Percentiles rank a stretch among this genome's conserved stretches.
Conservation (phyloP, 2,329 filamentous ascomycete genomes). For the Phaeoacremonium minimum region DNA sequence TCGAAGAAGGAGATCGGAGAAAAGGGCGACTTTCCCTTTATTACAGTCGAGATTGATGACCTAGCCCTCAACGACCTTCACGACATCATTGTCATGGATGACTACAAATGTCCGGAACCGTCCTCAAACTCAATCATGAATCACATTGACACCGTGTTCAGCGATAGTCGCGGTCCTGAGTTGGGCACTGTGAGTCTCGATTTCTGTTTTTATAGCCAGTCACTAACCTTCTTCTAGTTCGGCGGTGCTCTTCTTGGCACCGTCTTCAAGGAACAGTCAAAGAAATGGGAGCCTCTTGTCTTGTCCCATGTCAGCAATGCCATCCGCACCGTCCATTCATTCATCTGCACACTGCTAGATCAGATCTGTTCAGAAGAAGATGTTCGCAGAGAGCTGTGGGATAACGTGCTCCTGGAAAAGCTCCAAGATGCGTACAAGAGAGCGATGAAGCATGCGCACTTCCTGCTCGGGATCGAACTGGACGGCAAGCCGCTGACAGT, state of each 20-base stretch:
- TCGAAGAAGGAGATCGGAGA: neutral
- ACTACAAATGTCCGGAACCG: slow-evolving; percentile 11
- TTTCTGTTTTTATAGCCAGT: neutral
- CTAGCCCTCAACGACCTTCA: slow-evolving; percentile 14
- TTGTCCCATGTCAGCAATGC: slow-evolving; percentile 44
- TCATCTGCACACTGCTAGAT: slow-evolving; percentile 38
- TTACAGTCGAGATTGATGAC: no score
- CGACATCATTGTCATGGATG: slow-evolving; percentile 20
- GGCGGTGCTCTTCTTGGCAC: slow-evolving; percentile 32
- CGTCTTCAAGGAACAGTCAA: slow-evolving; percentile 48
- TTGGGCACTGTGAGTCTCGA: slow-evolving; percentile 47
- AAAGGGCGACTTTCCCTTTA: no score
- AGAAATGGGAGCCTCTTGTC: slow-evolving; percentile 46
- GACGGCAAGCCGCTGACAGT: slow-evolving; percentile 39
- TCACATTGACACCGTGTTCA: slow-evolving; percentile 38
- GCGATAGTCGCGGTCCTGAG: slow-evolving; percentile 44
- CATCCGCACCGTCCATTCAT: slow-evolving; percentile 47
- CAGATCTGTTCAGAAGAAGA: slow-evolving; percentile 35
- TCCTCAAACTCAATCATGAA: slow-evolving; percentile 28
- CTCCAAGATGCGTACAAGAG: slow-evolving; percentile 38
- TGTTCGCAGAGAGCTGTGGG: slow-evolving; percentile 36
- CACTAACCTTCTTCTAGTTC: slow-evolving; percentile 32
- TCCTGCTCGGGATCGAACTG: slow-evolving; percentile 49
- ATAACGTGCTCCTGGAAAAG: slow-evolving; percentile 37
- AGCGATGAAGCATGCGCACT: slow-evolving; percentile 43